Base-by-base conservation (phyloP, 2,329 filamentous ascomycete species). In the Verticillium isaacii region DNA sequence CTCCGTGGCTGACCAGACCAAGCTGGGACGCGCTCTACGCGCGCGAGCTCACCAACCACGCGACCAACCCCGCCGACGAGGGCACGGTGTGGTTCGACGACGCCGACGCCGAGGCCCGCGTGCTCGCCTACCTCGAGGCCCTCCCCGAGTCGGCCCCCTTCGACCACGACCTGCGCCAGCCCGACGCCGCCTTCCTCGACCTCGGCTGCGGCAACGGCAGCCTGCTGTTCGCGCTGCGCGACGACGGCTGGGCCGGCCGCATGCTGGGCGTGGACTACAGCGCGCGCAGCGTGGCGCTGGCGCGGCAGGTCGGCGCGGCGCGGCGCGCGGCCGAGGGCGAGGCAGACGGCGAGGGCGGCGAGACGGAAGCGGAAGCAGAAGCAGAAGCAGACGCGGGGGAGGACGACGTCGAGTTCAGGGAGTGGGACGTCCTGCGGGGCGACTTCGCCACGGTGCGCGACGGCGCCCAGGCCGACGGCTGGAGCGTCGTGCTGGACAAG, bases 71-170 rank as follows among this genome's bases (percentile, higher is more conserved):
- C 11, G 77, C 84, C 61, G 91, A 97, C 79, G 89, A 89, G 63
- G 94, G 94, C 67, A 96, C 93, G 34, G 88, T 95, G 69, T 99
- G 95, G 95, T 99, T 99, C 83, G 90, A 93, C 73, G 95, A 98
- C 78, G 91, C 92, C 36, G 87, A 90, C 71, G 95, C 95, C 64
- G 92, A 97, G 71, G 82, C 88, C 65, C 93, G 93, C 71, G 87
- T 96, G 63, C 76, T 96, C 29, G 74, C 79, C 11, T 93, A 89
- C 73, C 83, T 96, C 72, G 64, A 66, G n/a, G 61, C 59, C 32
- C 45, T 61, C 11, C 59, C 59, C 34, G 66, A 66, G 50, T 63
- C 63, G 41, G 66, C 66, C 32, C 52, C 64, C 34, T 65, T 65
- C 57, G 62, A 68, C 45, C 64, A 71, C 9, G 58, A 54, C 32